Evolutionary conservation across 352 stramenopile species (phyloP).

Genomic region (Globisporangium megalacanthum): DNA sequence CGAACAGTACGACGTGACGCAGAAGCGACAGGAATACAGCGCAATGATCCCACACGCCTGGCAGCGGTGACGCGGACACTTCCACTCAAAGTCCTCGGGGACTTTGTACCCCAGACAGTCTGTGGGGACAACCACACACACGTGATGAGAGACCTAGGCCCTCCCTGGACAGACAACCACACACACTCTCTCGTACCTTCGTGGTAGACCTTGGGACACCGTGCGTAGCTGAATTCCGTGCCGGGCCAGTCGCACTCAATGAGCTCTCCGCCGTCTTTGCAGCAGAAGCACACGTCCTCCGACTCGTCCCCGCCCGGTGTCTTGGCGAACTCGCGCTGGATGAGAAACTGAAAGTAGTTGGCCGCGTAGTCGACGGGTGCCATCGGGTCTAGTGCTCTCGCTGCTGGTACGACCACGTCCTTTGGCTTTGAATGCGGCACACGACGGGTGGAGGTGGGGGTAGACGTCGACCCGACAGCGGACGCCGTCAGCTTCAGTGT

Average conservation of each 20-base stretch:
- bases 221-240: constrained; percentile 23
- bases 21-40: constrained; percentile 55
- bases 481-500: constrained; percentile 13
- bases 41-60: constrained; percentile 55
- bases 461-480: neutral
- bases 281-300: constrained; percentile 83
- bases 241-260: constrained; percentile 76
- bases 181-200: constrained; percentile 28
- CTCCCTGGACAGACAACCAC: too few species aligned
- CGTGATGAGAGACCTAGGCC: too few species aligned
- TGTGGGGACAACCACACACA: constrained; percentile 11
- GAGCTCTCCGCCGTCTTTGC: constrained; percentile 74
- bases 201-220: constrained; percentile 81
- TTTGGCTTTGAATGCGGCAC: neutral
- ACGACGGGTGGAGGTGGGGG: too few species aligned
- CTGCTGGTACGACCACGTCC: neutral
- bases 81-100: constrained; percentile 48
- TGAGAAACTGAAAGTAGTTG: constrained; percentile 67
- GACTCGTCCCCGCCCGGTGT: constrained; percentile 29
- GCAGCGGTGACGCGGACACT: constrained; percentile 67
- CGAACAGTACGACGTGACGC: constrained; percentile 66
- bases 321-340: constrained; percentile 29
- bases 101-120: constrained; percentile 68
- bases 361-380: constrained; percentile 52
- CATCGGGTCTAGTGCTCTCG: constrained; percentile 17